Evolutionary conservation across 805 yeast species (phyloP).

Genomic region (Suhomyces xylopsoci): DNA sequence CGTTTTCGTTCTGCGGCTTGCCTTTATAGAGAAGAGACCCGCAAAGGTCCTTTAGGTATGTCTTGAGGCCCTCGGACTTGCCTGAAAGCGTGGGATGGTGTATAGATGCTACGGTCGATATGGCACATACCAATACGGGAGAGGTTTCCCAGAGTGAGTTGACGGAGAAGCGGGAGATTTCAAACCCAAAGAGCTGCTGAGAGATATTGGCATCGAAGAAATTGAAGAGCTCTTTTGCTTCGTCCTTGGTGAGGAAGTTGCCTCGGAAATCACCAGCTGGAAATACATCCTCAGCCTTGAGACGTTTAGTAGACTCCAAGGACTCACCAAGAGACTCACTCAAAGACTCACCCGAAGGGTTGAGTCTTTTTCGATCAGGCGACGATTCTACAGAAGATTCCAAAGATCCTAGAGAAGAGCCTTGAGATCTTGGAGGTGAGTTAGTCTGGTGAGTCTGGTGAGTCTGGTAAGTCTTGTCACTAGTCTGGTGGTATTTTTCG

Average conservation of each 20-base stretch:
- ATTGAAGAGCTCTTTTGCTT: constrained; percentile 48
- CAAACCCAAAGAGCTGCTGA: constrained; percentile 67
- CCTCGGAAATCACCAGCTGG: constrained; percentile 34
- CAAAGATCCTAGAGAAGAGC: background rate
- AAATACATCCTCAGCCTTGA: background rate
- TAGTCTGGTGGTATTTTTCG: no score
- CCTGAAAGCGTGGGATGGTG: constrained; percentile 48
- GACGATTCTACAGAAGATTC: background rate
- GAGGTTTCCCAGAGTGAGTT: constrained; percentile 52
- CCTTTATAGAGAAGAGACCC: constrained; percentile 31
- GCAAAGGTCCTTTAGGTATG: constrained; percentile 33
- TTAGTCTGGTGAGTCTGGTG: no score
- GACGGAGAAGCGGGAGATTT: constrained; percentile 47
- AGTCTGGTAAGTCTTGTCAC: no score
- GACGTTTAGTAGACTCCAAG: background rate
- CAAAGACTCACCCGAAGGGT: background rate
- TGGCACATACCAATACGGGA: constrained; percentile 56
- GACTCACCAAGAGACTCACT: no score
- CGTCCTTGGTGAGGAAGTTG: constrained; percentile 31
- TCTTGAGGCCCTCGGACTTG: constrained; percentile 26
- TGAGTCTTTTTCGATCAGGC: background rate
- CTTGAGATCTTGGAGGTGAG: background rate
- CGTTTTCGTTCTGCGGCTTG: constrained; percentile 42
- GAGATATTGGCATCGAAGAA: constrained; percentile 55
- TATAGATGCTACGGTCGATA: constrained; percentile 59